A percentile compares a stretch with the other conserved stretches of the same genome.
phyloP scores from a whole-genome alignment of 2,329 filamentous ascomycete genomes.

The Sarocladium oryzae region DNA sequence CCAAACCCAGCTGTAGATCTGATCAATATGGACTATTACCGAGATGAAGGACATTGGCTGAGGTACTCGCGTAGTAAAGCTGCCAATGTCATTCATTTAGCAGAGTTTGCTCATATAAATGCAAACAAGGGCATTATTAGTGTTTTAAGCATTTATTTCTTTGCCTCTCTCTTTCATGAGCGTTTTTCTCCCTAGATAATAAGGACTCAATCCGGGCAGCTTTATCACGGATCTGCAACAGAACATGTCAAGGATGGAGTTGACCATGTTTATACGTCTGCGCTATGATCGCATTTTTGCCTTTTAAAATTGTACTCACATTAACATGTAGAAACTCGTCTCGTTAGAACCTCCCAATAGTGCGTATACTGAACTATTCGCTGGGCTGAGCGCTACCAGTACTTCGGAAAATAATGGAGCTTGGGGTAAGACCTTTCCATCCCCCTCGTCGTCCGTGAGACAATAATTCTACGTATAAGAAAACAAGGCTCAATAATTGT shows the following conservation, averaged over 20 bases:
- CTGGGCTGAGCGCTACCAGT: conserved; percentile 31
- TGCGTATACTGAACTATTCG: conserved; percentile 37
- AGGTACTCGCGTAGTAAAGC: neutral
- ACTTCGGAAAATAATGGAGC: conserved; percentile 25
- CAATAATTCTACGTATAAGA: too few relatives aligned
- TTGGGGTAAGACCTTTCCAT: conserved; percentile 14
- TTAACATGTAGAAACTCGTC: conserved; percentile 4
- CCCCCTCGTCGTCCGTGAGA: too few relatives aligned
- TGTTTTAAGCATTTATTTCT: neutral
- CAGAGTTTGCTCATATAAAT: neutral
- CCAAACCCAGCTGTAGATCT: conserved; percentile 10
- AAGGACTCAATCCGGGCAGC: neutral
- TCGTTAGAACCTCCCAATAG: conserved; percentile 22
- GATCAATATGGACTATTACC: conserved; percentile 14
- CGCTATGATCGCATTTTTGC: neutral
- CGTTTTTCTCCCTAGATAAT: neutral
- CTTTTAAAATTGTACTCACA: neutral
- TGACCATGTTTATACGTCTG: neutral
- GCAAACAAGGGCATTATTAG: neutral
- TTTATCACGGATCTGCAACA: neutral
- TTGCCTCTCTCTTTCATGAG: neutral
- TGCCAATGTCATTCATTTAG: neutral
- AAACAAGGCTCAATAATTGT: too few relatives aligned
- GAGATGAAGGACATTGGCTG: neutral
- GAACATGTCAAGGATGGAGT: neutral